Evolutionary conservation across 345 rosid genomes (phyloP).

Genomic region (Hibiscus trionum): DNA sequence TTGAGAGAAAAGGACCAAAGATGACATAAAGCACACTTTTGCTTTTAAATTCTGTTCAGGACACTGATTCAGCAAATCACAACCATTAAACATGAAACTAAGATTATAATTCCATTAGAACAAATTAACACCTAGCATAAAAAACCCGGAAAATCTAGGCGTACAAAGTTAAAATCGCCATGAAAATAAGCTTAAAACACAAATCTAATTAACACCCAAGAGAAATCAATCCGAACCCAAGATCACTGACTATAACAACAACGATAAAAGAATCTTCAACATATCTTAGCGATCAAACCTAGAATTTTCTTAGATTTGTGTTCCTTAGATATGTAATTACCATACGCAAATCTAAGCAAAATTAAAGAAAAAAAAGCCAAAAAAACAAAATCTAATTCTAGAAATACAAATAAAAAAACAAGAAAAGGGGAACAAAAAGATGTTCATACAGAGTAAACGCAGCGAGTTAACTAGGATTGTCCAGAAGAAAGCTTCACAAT

Average conservation of each 20-base stretch:
- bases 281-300: neutral
- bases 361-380: neutral
- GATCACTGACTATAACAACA: conserved; percentile 10
- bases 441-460: neutral
- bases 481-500: conserved; percentile 6
- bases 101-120: neutral
- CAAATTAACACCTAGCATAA: neutral
- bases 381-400: neutral
- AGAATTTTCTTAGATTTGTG: neutral
- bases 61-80: conserved; percentile 2
- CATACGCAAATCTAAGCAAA: neutral
- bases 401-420: neutral
- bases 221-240: conserved; percentile 1
- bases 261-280: neutral
- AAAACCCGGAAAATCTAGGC: neutral
- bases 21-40: neutral
- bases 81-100: neutral
- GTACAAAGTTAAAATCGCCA: neutral
- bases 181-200: conserved; percentile 7
- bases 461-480: conserved; percentile 16
- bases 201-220: neutral
- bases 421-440: neutral
- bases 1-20: neutral
- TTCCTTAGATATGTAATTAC: neutral
- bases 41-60: neutral